phyloP scores from a whole-genome alignment of 129 eudicot species.

The Pseudognaphalium luteoalbum region DNA sequence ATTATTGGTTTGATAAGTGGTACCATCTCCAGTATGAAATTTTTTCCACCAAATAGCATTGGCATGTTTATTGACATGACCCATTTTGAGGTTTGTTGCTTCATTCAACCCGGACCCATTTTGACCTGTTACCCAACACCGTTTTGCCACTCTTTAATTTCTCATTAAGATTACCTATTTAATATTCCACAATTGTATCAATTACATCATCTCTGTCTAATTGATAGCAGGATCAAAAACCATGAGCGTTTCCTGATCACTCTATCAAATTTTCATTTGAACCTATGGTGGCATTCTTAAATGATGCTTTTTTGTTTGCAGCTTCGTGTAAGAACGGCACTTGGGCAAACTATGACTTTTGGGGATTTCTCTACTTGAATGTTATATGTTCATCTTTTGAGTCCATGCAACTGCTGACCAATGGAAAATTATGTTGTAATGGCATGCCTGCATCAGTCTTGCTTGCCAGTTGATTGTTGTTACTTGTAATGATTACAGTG shows the following conservation, averaged over 20 bases:
- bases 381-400: slow-evolving; percentile 1
- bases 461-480: slow-evolving; percentile 31
- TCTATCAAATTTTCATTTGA: background rate
- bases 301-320: slow-evolving; percentile 30
- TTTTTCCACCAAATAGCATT: background rate
- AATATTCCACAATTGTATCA: background rate
- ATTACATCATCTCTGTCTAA: background rate
- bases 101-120: background rate
- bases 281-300: background rate
- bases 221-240: background rate
- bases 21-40: background rate
- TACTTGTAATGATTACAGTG: slow-evolving; percentile 30
- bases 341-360: slow-evolving; percentile 58
- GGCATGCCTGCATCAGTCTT: slow-evolving; percentile 20
- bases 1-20: background rate
- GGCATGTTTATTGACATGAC: background rate
- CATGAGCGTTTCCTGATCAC: background rate
- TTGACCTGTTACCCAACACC: background rate
- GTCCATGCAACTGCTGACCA: slow-evolving; percentile 1
- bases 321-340: slow-evolving; percentile 80
- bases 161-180: background rate
- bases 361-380: slow-evolving; percentile 61
- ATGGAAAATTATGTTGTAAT: slow-evolving; percentile 5
- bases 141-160: background rate
- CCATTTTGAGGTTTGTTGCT: background rate